Evolutionary conservation across 768 basidiomycete species (phyloP).

Genomic region (Austroboletus eburneus): DNA sequence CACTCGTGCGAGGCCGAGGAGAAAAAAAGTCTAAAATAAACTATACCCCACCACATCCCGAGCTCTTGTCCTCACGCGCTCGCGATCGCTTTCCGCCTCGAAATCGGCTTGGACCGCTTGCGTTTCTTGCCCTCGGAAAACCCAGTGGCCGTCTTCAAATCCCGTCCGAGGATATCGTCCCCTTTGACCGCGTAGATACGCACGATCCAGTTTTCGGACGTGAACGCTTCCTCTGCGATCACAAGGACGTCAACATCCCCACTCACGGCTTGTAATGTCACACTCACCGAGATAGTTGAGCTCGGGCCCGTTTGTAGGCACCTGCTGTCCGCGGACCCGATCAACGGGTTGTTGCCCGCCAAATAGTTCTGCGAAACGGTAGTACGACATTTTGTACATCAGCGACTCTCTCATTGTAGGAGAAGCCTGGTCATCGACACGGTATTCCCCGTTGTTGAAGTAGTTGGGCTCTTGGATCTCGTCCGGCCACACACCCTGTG

Average conservation of each 20-base stretch:
- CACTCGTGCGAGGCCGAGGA: too few relatives aligned
- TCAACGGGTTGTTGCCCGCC: constrained; percentile 72
- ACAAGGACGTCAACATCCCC: not conserved
- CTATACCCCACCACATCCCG: too few relatives aligned
- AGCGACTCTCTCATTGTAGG: constrained; percentile 89
- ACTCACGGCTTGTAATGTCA: not conserved
- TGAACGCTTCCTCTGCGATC: constrained; percentile 87
- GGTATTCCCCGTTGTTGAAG: constrained; percentile 95
- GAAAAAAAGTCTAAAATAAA: too few relatives aligned
- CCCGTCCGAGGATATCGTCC: constrained; percentile 87
- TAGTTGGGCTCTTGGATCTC: constrained; percentile 95
- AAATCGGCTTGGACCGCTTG: constrained; percentile 70
- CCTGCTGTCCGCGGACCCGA: constrained; percentile 81
- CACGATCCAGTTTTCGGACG: constrained; percentile 99
- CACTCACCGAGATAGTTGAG: constrained; percentile 83
- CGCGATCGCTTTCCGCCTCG: constrained; percentile 48
- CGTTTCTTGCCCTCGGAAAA: constrained; percentile 87
- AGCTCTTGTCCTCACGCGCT: constrained; percentile 14
- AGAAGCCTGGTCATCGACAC: constrained; percentile 81
- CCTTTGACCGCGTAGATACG: constrained; percentile 95
- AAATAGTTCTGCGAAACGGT: constrained; percentile 89
- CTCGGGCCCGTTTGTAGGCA: constrained; percentile 74
- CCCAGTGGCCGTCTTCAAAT: constrained; percentile 81
- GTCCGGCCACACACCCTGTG: constrained; percentile 96
- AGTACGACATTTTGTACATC: constrained; percentile 99